These are phyloP conservation scores for Pyrenochaeta sp. DNA, from an alignment of 2,329 filamentous ascomycete genomes.

Conservation along the genomic window DNA sequence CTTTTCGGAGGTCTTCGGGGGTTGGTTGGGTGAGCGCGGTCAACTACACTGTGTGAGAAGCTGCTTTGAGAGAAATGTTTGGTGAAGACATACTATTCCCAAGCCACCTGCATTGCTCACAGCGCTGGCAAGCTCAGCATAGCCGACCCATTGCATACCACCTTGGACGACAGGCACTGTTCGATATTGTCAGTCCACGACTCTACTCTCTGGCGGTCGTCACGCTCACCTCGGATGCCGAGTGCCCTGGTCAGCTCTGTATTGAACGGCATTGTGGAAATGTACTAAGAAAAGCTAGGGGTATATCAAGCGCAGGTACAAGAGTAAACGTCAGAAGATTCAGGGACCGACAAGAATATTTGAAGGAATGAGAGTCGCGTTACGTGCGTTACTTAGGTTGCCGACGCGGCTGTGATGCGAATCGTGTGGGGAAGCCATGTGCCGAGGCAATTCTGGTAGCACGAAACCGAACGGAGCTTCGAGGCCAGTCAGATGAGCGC, in stretches of 20 bases:
- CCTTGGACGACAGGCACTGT: conserved; percentile 83
- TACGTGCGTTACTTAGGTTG: conserved; percentile 17
- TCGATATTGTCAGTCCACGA: conserved; percentile 55
- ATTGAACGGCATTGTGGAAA: conserved; percentile 66
- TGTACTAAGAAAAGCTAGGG: conserved; percentile 1
- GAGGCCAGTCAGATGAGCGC: conserved; percentile 13
- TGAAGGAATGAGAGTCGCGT: conserved; percentile 5
- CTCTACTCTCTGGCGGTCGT: neutral
- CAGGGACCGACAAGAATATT: conserved; percentile 8
- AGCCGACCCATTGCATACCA: conserved; percentile 88
- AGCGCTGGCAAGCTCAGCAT: conserved; percentile 78
- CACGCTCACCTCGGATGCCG: conserved; percentile 59
- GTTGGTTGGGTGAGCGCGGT: conserved; percentile 92
- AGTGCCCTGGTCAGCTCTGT: conserved; percentile 69
- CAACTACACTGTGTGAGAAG: conserved; percentile 55
- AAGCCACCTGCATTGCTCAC: conserved; percentile 75
- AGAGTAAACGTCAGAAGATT: conserved; percentile 1
- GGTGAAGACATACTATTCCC: conserved; percentile 63
- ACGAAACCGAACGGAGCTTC: conserved; percentile 19
- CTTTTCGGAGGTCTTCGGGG: conserved; percentile 88
- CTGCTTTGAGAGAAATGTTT: neutral
- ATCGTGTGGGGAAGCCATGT: conserved; percentile 37
- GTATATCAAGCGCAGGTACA: neutral
- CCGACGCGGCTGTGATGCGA: conserved; percentile 20
- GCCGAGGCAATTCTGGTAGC: conserved; percentile 37